Conservation (phyloP, 2,329 filamentous ascomycete species). For the Cryphonectria naterciae region DNA sequence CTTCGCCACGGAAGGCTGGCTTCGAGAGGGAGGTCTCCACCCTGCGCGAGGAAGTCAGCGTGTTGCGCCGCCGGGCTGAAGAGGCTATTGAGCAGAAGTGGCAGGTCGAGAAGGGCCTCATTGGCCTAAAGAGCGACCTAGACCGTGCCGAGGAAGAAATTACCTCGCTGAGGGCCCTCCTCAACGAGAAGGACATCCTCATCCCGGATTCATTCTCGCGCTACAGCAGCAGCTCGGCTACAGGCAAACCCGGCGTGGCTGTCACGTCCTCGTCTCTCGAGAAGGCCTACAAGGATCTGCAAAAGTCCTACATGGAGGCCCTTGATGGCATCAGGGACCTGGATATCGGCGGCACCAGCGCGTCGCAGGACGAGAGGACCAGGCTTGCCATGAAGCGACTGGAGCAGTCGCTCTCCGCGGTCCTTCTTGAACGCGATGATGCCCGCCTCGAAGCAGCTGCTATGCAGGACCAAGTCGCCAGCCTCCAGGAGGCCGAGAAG, state of each 20-base stretch:
- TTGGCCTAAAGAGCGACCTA: slow-evolving; percentile 92
- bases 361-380: slow-evolving; percentile 59
- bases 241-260: slow-evolving; percentile 48
- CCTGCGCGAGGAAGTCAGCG: slow-evolving; percentile 82
- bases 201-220: slow-evolving; percentile 65
- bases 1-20: slow-evolving; percentile 72
- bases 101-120: slow-evolving; percentile 89
- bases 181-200: slow-evolving; percentile 82
- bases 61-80: slow-evolving; percentile 83
- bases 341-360: slow-evolving; percentile 50
- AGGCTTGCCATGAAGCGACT: slow-evolving; percentile 66
- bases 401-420: slow-evolving; percentile 69
- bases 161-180: slow-evolving; percentile 73
- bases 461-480: slow-evolving; percentile 65
- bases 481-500: slow-evolving; percentile 60
- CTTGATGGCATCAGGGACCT: slow-evolving; percentile 69
- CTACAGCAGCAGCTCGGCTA: slow-evolving; percentile 38
- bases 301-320: slow-evolving; percentile 70
- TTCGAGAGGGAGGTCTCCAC: slow-evolving; percentile 83
- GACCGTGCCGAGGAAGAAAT: slow-evolving; percentile 96
- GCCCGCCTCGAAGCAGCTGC: slow-evolving; percentile 67
- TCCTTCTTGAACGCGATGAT: slow-evolving; percentile 73
- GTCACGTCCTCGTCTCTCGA: slow-evolving; percentile 74
- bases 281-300: slow-evolving; percentile 74
- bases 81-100: slow-evolving; percentile 95